phyloP scores from a whole-genome alignment of 169 alveolate genomes.

The Plasmodium ovale region DNA sequence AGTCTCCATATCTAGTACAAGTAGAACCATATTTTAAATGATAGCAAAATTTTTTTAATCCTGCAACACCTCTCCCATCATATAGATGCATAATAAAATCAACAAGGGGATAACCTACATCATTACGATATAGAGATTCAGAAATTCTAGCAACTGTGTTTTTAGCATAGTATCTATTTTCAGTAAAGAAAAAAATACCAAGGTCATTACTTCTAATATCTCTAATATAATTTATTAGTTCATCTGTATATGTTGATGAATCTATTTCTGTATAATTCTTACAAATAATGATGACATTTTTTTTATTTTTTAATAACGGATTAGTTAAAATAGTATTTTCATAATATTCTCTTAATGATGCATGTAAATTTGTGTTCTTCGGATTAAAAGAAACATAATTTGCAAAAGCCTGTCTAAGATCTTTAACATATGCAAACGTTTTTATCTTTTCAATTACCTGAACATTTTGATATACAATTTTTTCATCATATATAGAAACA shows the following conservation, averaged over 20 bases:
- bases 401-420: neutral
- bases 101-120: constrained; percentile 8
- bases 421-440: neutral
- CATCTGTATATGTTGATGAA: constrained; percentile 32
- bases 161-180: neutral
- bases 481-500: constrained; percentile 24
- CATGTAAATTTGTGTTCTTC: constrained; percentile 6
- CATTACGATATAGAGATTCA: constrained; percentile 8
- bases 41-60: constrained; percentile 51
- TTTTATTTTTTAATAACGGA: neutral
- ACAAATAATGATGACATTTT: constrained; percentile 35
- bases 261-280: constrained; percentile 3
- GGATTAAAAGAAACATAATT: neutral
- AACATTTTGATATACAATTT: constrained; percentile 24
- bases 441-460: neutral
- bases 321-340: constrained; percentile 31
- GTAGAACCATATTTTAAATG: constrained; percentile 40
- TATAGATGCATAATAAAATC: neutral
- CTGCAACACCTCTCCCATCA: neutral
- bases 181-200: constrained; percentile 30
- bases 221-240: constrained; percentile 36
- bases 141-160: neutral
- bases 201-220: constrained; percentile 37
- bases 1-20: constrained; percentile 44
- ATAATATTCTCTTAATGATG: constrained; percentile 35